phyloP scores from a whole-genome alignment of 352 stramenopile species.

The Pythium brachiatum region DNA sequence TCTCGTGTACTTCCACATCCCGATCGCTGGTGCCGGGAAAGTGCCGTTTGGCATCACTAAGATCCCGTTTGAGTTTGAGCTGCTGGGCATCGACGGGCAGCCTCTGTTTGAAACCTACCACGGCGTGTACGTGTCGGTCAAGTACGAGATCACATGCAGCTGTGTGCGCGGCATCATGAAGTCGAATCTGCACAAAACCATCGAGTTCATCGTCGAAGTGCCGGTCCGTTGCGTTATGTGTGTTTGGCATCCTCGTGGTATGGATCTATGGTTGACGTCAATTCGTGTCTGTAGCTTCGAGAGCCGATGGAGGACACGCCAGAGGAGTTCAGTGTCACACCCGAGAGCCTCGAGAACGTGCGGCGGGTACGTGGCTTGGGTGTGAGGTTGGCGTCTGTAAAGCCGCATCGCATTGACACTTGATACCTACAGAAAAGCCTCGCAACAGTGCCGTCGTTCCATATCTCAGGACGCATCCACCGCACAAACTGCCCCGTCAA shows the following conservation, averaged over 20 bases:
- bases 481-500: constrained; percentile 90
- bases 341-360: constrained; percentile 84
- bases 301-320: constrained; percentile 62
- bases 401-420: no score
- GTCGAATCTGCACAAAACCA: constrained; percentile 72
- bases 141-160: constrained; percentile 86
- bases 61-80: constrained; percentile 89
- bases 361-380: constrained; percentile 32
- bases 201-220: constrained; percentile 93
- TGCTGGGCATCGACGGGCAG: constrained; percentile 60
- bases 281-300: constrained; percentile 38
- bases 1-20: constrained; percentile 84
- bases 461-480: constrained; percentile 81
- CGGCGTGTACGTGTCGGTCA: constrained; percentile 89
- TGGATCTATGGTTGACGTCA: no score
- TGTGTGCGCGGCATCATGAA: constrained; percentile 88
- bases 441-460: constrained; percentile 68
- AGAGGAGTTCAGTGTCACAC: constrained; percentile 80
- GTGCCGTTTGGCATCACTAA: constrained; percentile 79
- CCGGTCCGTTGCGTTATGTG: constrained; percentile 37
- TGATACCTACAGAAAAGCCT: constrained; percentile 38
- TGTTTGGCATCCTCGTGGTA: no score
- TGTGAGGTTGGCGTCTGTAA: background rate
- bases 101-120: constrained; percentile 91
- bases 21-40: constrained; percentile 62